Percentiles rank a stretch among this genome's conserved stretches.
phyloP scores from a whole-genome alignment of 1,139 yeast genomes.

The Meyerozyma sp. region DNA sequence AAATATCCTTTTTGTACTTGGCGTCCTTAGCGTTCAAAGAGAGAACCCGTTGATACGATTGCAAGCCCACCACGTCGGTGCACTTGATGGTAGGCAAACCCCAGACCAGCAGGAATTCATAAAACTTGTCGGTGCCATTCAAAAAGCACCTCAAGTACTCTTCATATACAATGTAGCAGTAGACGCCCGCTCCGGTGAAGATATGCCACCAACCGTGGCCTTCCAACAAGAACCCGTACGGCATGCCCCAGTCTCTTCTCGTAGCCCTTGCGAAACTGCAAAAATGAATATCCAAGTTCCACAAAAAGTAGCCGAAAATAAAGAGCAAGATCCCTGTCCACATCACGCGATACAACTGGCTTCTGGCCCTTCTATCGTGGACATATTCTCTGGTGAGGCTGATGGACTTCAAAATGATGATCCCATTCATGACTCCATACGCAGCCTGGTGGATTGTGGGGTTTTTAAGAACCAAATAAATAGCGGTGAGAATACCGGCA shows the following conservation, averaged over 20 bases:
- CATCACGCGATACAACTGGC: conserved; percentile 51
- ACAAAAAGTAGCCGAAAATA: conserved; percentile 65
- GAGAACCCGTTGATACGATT: conserved; percentile 15
- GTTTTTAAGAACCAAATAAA: conserved; percentile 66
- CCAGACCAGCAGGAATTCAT: conserved; percentile 27
- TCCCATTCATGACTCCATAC: conserved; percentile 59
- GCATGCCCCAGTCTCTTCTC: conserved; percentile 72
- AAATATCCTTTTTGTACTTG: conserved; percentile 5
- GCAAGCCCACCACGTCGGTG: conserved; percentile 26
- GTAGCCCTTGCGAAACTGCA: conserved; percentile 60
- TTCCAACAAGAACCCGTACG: conserved; percentile 82
- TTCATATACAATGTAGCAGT: conserved; percentile 55
- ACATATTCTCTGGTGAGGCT: conserved; percentile 48
- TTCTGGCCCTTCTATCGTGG: conserved; percentile 38
- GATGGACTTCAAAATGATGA: conserved; percentile 56
- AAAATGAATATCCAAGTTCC: conserved; percentile 82
- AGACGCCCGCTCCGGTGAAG: conserved; percentile 71
- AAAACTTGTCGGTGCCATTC: conserved; percentile 47
- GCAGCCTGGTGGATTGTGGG: conserved; percentile 87
- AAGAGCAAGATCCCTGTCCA: conserved; percentile 60
- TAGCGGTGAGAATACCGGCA: conserved; percentile 51
- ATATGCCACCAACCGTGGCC: conserved; percentile 99
- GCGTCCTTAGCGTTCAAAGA: conserved; percentile 17
- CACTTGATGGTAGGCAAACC: conserved; percentile 29
- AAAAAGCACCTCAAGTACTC: conserved; percentile 66